Evolutionary conservation across 805 yeast genomes (phyloP).

Genomic region (Wickerhamia fluorescens): DNA sequence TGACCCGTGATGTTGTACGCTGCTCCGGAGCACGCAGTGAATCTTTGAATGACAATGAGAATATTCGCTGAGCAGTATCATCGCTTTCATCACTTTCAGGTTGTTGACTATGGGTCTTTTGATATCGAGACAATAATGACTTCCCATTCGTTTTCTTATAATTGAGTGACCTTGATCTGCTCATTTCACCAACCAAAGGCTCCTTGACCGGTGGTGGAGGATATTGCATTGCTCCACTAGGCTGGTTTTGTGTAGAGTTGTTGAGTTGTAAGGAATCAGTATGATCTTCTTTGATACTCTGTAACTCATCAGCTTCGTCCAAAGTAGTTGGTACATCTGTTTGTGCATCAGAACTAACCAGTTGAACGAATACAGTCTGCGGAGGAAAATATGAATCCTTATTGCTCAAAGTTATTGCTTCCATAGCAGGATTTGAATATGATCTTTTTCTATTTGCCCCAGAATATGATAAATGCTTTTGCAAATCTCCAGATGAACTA

Average conservation of each 20-base stretch:
- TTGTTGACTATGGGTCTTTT: slow-evolving; percentile 9
- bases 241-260: not conserved
- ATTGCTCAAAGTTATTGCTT: too few relatives aligned
- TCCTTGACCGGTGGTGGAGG: slow-evolving; percentile 5
- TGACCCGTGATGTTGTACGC: slow-evolving; percentile 5
- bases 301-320: slow-evolving; percentile 11
- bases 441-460: too few relatives aligned
- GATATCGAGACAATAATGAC: slow-evolving; percentile 13
- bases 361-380: slow-evolving; percentile 6
- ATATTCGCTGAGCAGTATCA: slow-evolving; percentile 6
- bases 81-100: slow-evolving; percentile 11
- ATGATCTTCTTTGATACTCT: slow-evolving; percentile 15
- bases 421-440: too few relatives aligned
- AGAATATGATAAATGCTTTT: too few relatives aligned
- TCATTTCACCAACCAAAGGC: slow-evolving; percentile 7
- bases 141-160: slow-evolving; percentile 9
- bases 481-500: slow-evolving; percentile 18
- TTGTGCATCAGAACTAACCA: slow-evolving; percentile 5
- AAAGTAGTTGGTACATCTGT: slow-evolving; percentile 6
- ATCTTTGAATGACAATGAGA: slow-evolving; percentile 12
- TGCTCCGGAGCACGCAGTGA: too few relatives aligned
- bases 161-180: slow-evolving; percentile 21
- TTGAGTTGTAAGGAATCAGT: slow-evolving; percentile 7
- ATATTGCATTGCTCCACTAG: not conserved
- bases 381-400: slow-evolving; percentile 24